Evolutionary conservation across 1,284 basidiomycete genomes (phyloP), one percentile per base, ranked within the genome.

Genomic region (Sanguinoderma infundibulare): DNA sequence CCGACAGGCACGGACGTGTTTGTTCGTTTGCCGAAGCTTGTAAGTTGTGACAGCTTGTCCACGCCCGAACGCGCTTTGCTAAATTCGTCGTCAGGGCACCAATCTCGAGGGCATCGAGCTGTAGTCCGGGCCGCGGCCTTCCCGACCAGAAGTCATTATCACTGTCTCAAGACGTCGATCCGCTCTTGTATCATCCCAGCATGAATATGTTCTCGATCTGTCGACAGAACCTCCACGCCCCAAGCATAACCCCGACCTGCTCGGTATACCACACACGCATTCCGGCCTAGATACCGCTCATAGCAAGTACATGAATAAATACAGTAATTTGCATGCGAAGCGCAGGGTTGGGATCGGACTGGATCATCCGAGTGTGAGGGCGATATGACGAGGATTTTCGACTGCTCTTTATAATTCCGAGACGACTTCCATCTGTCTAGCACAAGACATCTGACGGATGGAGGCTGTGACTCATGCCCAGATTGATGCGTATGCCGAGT

Each of bases 31-130:
- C 94, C 93, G 2, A 94, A 90, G 75, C 79, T 95, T 70, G 93
- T 92, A 67, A 77, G 87, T 77, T 36, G 6, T 51, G 32, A 34
- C 32, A 36, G 7, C 14, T 34, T 51, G 20, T 36, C 10, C 44
- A 8, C 12, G 53, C 47, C 3, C 34, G 50, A 22, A 32, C 8
- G 30, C 30, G 1, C 14, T 52, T 62, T 57, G 15, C 42, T 61
- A 67, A 57, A 26, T 50, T 55, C 39, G n/a, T 24, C 36, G 10
- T 39, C 67, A 93, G 91, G 91, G 93, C 39, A 94, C 91, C 17
- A 94, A 92, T 73, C 73, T 92, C 65, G 92, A 95, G 76, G 90
- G 86, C 14, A 91, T 93, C 60, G 91, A 92, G 73, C 81, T 93
- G 15, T 92, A 68, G 78, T 39, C 22, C 4, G 42, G 24, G 49